Conservation (phyloP, 169 alveolate species). For the Cryptosporidium bovis region DNA sequence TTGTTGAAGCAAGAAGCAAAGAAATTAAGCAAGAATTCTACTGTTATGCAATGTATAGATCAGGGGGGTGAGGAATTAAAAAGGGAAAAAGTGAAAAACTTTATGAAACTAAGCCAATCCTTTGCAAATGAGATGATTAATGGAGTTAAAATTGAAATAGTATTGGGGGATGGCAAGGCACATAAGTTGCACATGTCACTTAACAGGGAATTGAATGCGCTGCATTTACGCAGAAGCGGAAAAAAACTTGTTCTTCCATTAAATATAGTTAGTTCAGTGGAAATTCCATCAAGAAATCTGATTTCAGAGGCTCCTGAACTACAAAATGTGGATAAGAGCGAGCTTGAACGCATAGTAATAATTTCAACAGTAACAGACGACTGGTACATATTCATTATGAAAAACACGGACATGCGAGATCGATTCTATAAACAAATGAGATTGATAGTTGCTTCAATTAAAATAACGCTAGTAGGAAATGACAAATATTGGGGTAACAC, state of each 20-base stretch:
- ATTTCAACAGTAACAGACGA: conserved; percentile 68
- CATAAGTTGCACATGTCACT: conserved; percentile 54
- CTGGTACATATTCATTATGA: conserved; percentile 71
- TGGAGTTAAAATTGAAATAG: conserved; percentile 52
- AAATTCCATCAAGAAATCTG: conserved; percentile 31
- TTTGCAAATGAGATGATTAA: conserved; percentile 73
- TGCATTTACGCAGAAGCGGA: conserved; percentile 64
- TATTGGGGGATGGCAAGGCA: conserved; percentile 71
- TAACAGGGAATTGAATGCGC: conserved; percentile 49
- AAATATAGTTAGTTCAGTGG: conserved; percentile 39
- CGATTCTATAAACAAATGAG: conserved; percentile 67
- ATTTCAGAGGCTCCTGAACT: conserved; percentile 65
- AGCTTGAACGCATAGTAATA: conserved; percentile 56
- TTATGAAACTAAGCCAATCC: conserved; percentile 2
- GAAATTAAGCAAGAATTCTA: conserved; percentile 25
- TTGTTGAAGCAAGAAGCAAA: conserved; percentile 49
- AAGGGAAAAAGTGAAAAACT: conserved; percentile 29
- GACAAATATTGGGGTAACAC: conserved; percentile 68
- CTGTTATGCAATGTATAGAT: conserved; percentile 42
- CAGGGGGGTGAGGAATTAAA: conserved; percentile 30
- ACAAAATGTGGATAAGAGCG: conserved; percentile 48
- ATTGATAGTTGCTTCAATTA: conserved; percentile 54
- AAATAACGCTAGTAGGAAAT: conserved; percentile 47
- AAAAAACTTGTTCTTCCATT: conserved; percentile 55
- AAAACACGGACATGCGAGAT: conserved; percentile 61